These are phyloP conservation scores for Diutina siamensis DNA, from an alignment of 1,139 yeast species.

Conservation along the genomic window DNA sequence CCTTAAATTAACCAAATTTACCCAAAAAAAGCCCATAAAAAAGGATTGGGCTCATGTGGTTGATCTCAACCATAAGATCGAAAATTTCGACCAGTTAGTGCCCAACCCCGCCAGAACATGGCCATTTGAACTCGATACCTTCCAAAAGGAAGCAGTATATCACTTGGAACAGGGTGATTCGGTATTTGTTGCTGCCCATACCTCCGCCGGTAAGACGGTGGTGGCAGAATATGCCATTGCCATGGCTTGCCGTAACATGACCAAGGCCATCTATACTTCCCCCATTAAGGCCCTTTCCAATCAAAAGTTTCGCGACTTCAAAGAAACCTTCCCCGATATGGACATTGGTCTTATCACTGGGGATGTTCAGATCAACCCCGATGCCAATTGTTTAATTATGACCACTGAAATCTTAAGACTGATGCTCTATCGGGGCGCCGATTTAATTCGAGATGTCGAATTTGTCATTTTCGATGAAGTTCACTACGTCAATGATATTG, in stretches of 20 bases:
- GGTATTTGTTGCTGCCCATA: slow-evolving; percentile 96
- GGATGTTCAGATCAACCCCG: slow-evolving; percentile 95
- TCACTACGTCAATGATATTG: slow-evolving; percentile 92
- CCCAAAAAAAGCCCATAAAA: slow-evolving; percentile 38
- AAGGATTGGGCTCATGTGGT: slow-evolving; percentile 84
- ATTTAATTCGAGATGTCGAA: slow-evolving; percentile 90
- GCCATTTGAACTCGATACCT: slow-evolving; percentile 90
- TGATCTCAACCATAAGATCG: slow-evolving; percentile 71
- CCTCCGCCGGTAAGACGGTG: slow-evolving; percentile 89
- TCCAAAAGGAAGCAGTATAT: slow-evolving; percentile 94
- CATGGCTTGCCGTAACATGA: slow-evolving; percentile 82
- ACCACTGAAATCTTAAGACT: slow-evolving; percentile 93
- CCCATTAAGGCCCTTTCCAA: slow-evolving; percentile 89
- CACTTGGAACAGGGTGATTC: slow-evolving; percentile 96
- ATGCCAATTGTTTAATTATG: slow-evolving; percentile 94
- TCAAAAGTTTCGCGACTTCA: slow-evolving; percentile 89
- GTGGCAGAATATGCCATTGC: slow-evolving; percentile 94
- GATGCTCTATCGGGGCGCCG: slow-evolving; percentile 95
- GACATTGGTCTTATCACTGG: slow-evolving; percentile 97
- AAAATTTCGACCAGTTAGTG: slow-evolving; percentile 75
- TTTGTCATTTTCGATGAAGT: slow-evolving; percentile 97
- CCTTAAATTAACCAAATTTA: slow-evolving; percentile 78
- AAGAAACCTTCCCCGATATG: slow-evolving; percentile 62
- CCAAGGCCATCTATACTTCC: slow-evolving; percentile 84
- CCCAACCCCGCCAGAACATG: slow-evolving; percentile 89